phyloP scores from a whole-genome alignment of 768 basidiomycete genomes.

The Lactarius trivialis region DNA sequence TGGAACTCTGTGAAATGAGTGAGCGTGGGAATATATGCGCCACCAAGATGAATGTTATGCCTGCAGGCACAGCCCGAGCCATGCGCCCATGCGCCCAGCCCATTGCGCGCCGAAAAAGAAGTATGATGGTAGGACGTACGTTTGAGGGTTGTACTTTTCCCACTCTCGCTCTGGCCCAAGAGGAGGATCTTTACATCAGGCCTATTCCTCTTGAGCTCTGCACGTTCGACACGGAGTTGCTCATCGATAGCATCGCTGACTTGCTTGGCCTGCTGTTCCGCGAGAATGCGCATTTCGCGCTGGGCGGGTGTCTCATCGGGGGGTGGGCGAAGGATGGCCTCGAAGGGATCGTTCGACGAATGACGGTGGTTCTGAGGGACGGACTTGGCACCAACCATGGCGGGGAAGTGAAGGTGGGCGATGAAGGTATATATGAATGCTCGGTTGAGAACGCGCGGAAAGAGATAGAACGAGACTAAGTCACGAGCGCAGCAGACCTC shows the following conservation, averaged over 20 bases:
- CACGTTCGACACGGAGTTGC: slow-evolving; percentile 60
- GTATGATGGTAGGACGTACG: slow-evolving; percentile 49
- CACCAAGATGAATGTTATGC: background rate
- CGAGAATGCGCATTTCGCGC: slow-evolving; percentile 56
- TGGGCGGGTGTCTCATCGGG: slow-evolving; percentile 62
- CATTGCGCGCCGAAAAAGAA: background rate
- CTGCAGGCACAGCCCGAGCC: background rate
- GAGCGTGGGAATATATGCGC: slow-evolving; percentile 1
- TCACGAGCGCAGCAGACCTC: background rate
- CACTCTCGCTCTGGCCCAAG: slow-evolving; percentile 85
- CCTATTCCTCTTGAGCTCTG: slow-evolving; percentile 50
- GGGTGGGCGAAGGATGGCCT: slow-evolving; percentile 61
- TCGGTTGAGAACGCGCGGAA: no score
- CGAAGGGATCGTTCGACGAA: slow-evolving; percentile 63
- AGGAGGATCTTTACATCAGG: slow-evolving; percentile 70
- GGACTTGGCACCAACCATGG: slow-evolving; percentile 17
- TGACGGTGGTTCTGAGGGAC: slow-evolving; percentile 25
- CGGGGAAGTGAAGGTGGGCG: background rate
- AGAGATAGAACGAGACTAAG: background rate
- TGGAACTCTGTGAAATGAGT: slow-evolving; percentile 61
- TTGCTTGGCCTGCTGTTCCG: slow-evolving; percentile 65
- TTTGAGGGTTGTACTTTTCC: slow-evolving; percentile 83
- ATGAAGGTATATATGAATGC: no score
- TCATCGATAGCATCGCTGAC: slow-evolving; percentile 76
- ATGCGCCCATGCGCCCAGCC: background rate